Evolutionary conservation across 2,329 filamentous ascomycete genomes (phyloP).

Genomic region (Cadophora gregata): DNA sequence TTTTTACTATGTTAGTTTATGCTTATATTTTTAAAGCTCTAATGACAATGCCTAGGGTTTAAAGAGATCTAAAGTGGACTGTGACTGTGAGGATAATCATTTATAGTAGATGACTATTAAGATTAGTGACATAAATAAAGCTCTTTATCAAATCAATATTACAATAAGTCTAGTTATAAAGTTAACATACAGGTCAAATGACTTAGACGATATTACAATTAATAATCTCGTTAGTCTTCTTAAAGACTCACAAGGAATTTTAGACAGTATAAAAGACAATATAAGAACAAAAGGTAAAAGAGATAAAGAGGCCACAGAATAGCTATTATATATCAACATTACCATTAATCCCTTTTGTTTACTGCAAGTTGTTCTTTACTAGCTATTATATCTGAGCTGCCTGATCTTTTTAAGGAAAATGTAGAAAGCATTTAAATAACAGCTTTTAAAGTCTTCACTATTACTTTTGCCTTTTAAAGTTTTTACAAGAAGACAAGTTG

Average conservation of each 20-base stretch:
- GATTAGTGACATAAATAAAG: conserved; percentile 16
- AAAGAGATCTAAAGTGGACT: conserved; percentile 18
- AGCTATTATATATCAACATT: conserved; percentile 10
- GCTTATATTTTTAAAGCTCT: conserved; percentile 8
- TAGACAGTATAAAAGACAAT: conserved; percentile 7
- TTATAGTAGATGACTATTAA: conserved; percentile 5
- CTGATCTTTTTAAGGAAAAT: conserved; percentile 9
- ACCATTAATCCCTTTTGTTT: conserved; percentile 3
- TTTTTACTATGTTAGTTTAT: conserved; percentile 7
- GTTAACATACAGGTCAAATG: conserved; percentile 10
- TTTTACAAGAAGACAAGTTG: conserved; percentile 23
- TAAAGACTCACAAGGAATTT: conserved; percentile 10
- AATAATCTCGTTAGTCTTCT: conserved; percentile 9
- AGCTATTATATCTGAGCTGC: conserved; percentile 2
- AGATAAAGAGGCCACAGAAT: conserved; percentile 15
- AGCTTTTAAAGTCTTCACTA: conserved; percentile 31
- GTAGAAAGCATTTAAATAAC: conserved; percentile 22
- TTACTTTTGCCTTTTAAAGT: conserved; percentile 24
- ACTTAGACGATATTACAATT: conserved; percentile 7
- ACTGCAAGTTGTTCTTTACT: conserved; percentile 9
- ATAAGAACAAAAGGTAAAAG: conserved; percentile 12
- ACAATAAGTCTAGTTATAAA: conserved; percentile 5
- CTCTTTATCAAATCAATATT: conserved; percentile 7
- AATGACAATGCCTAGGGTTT: neutral
- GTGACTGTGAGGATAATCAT: conserved; percentile 14